Conservation (phyloP, 2,329 filamentous ascomycete species). For the Trematosphaeria pertusa region DNA sequence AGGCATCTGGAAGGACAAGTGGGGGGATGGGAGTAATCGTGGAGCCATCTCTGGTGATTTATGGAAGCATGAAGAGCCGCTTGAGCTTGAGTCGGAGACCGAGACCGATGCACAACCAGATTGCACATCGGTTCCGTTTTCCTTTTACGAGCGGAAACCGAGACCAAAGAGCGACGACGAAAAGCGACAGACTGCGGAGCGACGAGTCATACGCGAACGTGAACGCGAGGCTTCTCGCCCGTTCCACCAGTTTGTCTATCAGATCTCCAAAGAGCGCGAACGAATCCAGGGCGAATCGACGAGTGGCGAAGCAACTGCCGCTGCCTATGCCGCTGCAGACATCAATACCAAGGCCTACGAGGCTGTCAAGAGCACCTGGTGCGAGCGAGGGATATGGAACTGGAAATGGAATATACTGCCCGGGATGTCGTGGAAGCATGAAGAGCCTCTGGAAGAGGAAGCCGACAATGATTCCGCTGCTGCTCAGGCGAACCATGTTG, state of each 20-base stretch:
- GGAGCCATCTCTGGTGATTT: not conserved
- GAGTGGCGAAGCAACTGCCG: conserved; percentile 23
- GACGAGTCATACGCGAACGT: conserved; percentile 7
- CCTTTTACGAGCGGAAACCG: too few species aligned
- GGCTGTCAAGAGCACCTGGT: conserved; percentile 38
- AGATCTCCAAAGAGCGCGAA: conserved; percentile 8
- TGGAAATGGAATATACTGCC: conserved; percentile 36
- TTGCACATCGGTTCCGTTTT: not conserved
- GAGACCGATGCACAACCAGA: not conserved
- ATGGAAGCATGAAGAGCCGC: conserved; percentile 1
- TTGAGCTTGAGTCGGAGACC: conserved; percentile 4
- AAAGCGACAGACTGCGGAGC: conserved; percentile 2
- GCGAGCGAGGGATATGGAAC: conserved; percentile 36
- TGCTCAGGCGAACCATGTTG: too few species aligned
- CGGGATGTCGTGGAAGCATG: conserved; percentile 42
- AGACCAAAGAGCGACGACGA: conserved; percentile 9
- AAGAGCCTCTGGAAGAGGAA: too few species aligned
- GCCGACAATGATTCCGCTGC: too few species aligned
- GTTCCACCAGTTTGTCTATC: conserved; percentile 9
- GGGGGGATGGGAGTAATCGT: not conserved
- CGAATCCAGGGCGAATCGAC: conserved; percentile 27
- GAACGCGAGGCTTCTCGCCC: conserved; percentile 8
- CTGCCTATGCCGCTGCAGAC: conserved; percentile 20
- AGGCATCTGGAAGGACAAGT: conserved; percentile 1
- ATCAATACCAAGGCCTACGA: conserved; percentile 38